A percentile compares a stretch with the other conserved stretches of the same genome.
These are phyloP conservation scores for Lentinula aciculospora DNA, from an alignment of 768 basidiomycete genomes.

Conservation along the genomic window DNA sequence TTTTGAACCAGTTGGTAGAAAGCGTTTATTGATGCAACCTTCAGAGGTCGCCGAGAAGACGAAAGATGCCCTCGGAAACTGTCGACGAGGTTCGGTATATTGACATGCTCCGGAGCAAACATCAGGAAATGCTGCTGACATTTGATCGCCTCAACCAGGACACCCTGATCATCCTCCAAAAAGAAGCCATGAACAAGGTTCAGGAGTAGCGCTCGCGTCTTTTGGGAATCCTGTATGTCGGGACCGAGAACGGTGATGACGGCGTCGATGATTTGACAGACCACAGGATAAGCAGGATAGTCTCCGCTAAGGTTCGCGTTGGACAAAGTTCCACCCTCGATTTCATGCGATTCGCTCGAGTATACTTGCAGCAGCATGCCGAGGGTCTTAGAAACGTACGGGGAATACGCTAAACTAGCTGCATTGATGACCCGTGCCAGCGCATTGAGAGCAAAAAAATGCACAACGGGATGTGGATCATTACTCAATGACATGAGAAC, in stretches of 20 bases:
- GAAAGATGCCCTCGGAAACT: constrained; percentile 76
- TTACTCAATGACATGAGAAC: constrained; percentile 92
- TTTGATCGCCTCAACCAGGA: constrained; percentile 90
- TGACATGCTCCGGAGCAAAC: constrained; percentile 83
- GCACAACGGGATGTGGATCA: constrained; percentile 95
- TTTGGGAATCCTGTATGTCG: constrained; percentile 84
- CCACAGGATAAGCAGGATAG: constrained; percentile 85
- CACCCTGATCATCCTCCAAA: constrained; percentile 79
- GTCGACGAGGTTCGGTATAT: constrained; percentile 74
- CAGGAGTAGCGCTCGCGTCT: constrained; percentile 75
- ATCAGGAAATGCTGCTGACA: constrained; percentile 96
- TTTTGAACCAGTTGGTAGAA: constrained; percentile 96
- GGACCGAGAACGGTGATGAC: constrained; percentile 92
- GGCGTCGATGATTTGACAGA: constrained; percentile 90
- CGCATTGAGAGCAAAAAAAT: constrained; percentile 88
- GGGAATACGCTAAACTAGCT: constrained; percentile 86
- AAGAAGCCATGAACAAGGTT: constrained; percentile 84
- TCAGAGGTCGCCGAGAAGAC: constrained; percentile 78
- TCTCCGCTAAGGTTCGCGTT: constrained; percentile 88
- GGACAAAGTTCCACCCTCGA: constrained; percentile 79
- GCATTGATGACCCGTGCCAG: constrained; percentile 85
- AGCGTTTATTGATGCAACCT: constrained; percentile 92
- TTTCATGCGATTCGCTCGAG: constrained; percentile 84
- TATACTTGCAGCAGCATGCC: constrained; percentile 91
- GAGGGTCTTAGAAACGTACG: constrained; percentile 82